A percentile compares a stretch with the other conserved stretches of the same genome.
phyloP scores from a whole-genome alignment of 2,329 filamentous ascomycete genomes.

The Colletotrichum sp. region DNA sequence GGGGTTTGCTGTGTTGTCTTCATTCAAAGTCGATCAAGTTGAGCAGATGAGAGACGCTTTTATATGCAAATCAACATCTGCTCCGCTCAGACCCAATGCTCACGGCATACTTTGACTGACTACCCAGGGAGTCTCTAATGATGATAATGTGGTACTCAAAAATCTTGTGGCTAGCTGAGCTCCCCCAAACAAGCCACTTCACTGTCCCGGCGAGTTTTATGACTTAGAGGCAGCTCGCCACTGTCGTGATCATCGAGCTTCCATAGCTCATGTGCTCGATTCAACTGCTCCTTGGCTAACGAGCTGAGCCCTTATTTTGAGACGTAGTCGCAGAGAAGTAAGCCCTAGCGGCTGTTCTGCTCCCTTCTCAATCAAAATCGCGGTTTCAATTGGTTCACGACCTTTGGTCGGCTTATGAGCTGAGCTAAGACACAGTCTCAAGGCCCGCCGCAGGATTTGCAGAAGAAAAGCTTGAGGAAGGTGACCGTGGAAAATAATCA shows the following conservation, averaged over 20 bases:
- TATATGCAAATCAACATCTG: neutral
- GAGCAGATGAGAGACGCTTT: neutral
- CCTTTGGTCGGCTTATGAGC: neutral
- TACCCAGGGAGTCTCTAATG: neutral
- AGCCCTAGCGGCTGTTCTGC: neutral
- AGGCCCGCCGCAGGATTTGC: neutral
- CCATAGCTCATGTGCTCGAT: neutral
- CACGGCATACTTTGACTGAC: neutral
- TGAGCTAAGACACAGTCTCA: neutral
- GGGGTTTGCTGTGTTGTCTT: neutral
- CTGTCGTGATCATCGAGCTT: neutral
- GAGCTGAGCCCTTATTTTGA: neutral
- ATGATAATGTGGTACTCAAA: fast-evolving
- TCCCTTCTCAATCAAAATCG: neutral
- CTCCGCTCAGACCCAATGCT: neutral
- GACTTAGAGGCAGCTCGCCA: neutral
- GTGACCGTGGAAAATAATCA: fast-evolving
- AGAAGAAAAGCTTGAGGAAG: neutral
- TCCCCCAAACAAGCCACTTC: neutral
- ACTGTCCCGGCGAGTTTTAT: neutral
- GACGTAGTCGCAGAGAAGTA: neutral
- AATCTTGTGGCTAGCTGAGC: neutral
- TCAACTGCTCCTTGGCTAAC: fast-evolving
- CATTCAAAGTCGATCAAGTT: neutral
- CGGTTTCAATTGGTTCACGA: neutral